Evolutionary conservation across 2,329 filamentous ascomycete species (phyloP), one percentile per base, ranked within the genome.

Genomic region (Monosporascus ibericus): DNA sequence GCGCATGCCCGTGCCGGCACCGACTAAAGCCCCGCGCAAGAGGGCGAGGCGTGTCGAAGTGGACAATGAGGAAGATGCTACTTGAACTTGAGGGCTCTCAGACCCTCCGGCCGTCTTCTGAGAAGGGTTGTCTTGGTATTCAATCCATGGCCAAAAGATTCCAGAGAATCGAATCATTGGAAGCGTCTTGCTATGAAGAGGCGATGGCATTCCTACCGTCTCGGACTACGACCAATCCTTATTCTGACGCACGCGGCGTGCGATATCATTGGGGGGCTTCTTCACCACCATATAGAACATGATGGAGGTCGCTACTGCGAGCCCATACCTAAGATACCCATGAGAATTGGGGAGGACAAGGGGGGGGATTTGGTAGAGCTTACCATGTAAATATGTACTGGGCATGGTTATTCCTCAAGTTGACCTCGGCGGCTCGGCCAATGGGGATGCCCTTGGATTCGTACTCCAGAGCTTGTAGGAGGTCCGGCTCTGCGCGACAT

Each of bases 371-470:
- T 36, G 38, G 36, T 38, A 34, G 44, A 40, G 72, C 85, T 66
- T 82, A 97, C 94, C 94, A 99, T 60, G 94, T 99, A 70, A 96
- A 94, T 61, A 99, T 99, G 72, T 99, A 99, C 76, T 97, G 94
- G 58, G 90, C 85, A 72, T 99, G 94, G 72, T 95, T 97, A 69
- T 99, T 99, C 68, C 90, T 83, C 66, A 99, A 75, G 68, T 95
- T 95, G 55, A 99, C 92, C 72, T 95, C 90, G 5, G 94, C 82
- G 6, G 90, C 75, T 66, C 92, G 81, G 15, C 92, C 94, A 66
- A 96, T 92, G 2, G 94, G 94, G 54, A 96, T 86, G 27, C 94
- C 94, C 63, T 87, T 88, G 15, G 80, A 78, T 65, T 89, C 81
- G 65, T 90, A 83, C 63, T 92, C 84, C 66, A 90, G 86, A 57